These are phyloP conservation scores for Candida tetrigidarum DNA, from an alignment of 1,139 yeast species.

Conservation along the genomic window DNA sequence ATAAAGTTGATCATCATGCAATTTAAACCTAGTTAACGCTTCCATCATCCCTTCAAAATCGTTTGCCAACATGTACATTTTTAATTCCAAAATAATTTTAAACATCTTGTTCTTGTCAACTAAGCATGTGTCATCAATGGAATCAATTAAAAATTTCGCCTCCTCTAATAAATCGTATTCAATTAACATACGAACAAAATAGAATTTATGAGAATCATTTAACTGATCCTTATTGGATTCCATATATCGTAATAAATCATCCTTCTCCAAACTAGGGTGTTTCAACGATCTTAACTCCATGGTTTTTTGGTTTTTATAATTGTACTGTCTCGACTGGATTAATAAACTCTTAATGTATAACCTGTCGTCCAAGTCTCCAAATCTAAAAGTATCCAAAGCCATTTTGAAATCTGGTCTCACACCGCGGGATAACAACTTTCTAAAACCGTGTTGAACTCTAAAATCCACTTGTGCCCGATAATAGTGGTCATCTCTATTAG, in stretches of 20 bases:
- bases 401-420: constrained; percentile 38
- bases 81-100: constrained; percentile 26
- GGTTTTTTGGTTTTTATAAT: constrained; percentile 19
- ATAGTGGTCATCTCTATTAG: background rate
- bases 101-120: constrained; percentile 31
- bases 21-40: constrained; percentile 23
- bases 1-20: constrained; percentile 20
- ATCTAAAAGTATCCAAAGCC: constrained; percentile 34
- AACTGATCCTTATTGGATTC: constrained; percentile 18
- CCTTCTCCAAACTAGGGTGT: constrained; percentile 21
- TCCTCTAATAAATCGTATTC: constrained; percentile 31
- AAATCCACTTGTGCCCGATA: constrained; percentile 31
- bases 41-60: constrained; percentile 25
- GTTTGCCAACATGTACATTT: constrained; percentile 24
- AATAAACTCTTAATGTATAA: constrained; percentile 23
- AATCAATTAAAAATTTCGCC: constrained; percentile 27
- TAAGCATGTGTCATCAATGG: constrained; percentile 27
- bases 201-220: constrained; percentile 34
- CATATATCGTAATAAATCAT: constrained; percentile 23
- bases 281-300: constrained; percentile 27
- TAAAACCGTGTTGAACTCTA: constrained; percentile 39
- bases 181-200: constrained; percentile 35
- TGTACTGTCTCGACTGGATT: constrained; percentile 24
- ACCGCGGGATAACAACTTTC: constrained; percentile 36
- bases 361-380: constrained; percentile 12